Evolutionary conservation across 331 rosid genomes (phyloP).

Genomic region (Stylosanthes scabra): DNA sequence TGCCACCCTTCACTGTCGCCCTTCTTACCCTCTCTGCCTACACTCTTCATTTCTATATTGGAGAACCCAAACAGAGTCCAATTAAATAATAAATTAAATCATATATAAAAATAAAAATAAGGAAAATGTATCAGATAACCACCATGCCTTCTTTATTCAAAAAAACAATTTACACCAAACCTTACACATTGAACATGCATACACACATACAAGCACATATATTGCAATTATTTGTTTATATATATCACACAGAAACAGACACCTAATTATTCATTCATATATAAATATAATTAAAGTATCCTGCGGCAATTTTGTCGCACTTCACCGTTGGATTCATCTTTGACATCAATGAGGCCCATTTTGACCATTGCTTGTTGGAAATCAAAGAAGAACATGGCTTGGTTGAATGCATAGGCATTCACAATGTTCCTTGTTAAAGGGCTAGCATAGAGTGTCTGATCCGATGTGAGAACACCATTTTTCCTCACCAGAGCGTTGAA

Average conservation of each 20-base stretch:
- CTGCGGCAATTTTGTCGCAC: conserved; percentile 71
- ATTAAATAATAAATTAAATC: too few species aligned
- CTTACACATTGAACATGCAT: conserved; percentile 16
- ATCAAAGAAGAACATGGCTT: conserved; percentile 80
- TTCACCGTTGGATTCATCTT: conserved; percentile 65
- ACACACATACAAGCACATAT: background rate
- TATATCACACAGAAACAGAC: background rate
- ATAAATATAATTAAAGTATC: conserved; percentile 42
- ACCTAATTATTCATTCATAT: too few species aligned
- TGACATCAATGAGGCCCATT: conserved; percentile 75
- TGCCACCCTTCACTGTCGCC: too few species aligned
- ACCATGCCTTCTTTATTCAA: background rate
- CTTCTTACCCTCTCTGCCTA: too few species aligned
- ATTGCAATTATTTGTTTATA: too few species aligned
- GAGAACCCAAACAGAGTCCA: too few species aligned
- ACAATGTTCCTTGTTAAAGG: conserved; percentile 65
- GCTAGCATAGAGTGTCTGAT: conserved; percentile 64
- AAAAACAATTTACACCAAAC: conserved; percentile 17
- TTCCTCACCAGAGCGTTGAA: conserved; percentile 54
- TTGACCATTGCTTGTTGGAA: conserved; percentile 82
- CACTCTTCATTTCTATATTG: too few species aligned
- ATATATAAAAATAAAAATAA: too few species aligned
- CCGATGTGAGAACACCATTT: conserved; percentile 75
- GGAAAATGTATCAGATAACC: too few species aligned
- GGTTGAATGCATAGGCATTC: conserved; percentile 70